Evolutionary conservation across 257 asterid species (phyloP).

Genomic region (Galeopsis tetrahit): DNA sequence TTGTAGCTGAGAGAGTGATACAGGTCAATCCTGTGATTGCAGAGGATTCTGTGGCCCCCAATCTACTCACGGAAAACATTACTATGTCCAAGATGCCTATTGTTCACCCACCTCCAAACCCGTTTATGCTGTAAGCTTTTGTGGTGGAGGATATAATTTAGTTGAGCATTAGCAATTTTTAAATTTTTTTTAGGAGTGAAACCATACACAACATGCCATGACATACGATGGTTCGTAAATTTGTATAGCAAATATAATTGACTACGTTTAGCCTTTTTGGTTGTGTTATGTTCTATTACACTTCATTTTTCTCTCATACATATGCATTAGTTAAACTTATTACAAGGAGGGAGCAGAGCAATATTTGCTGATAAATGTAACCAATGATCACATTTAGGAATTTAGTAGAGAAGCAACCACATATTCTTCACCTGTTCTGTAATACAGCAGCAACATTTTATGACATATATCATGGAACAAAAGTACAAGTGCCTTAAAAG

Average conservation of each 20-base stretch:
- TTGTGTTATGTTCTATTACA: background rate
- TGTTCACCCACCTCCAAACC: slow-evolving; percentile 63
- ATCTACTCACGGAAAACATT: slow-evolving; percentile 59
- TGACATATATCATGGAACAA: slow-evolving; percentile 19
- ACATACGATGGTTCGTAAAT: background rate
- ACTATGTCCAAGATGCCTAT: slow-evolving; percentile 69
- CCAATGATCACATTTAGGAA: background rate
- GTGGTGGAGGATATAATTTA: slow-evolving; percentile 59
- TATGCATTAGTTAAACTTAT: background rate
- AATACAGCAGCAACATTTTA: slow-evolving; percentile 5
- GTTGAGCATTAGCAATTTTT: slow-evolving; percentile 36
- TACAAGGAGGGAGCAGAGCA: background rate
- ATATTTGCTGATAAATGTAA: background rate
- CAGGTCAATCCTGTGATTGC: slow-evolving; percentile 70
- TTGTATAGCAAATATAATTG: background rate
- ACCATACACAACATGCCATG: slow-evolving; percentile 1
- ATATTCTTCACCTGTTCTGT: slow-evolving; percentile 24
- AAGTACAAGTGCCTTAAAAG: slow-evolving; percentile 5
- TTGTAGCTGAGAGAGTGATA: slow-evolving; percentile 79
- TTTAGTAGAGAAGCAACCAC: slow-evolving; percentile 9
- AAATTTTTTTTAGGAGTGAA: slow-evolving; percentile 34
- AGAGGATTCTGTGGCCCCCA: slow-evolving; percentile 64
- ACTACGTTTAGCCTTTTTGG: background rate
- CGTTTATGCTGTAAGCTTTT: slow-evolving; percentile 60
- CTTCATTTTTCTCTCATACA: background rate